A percentile compares a stretch with the other conserved stretches of the same genome.
phyloP scores from a whole-genome alignment of 768 basidiomycete species.

The Cystobasidium tubakii region DNA sequence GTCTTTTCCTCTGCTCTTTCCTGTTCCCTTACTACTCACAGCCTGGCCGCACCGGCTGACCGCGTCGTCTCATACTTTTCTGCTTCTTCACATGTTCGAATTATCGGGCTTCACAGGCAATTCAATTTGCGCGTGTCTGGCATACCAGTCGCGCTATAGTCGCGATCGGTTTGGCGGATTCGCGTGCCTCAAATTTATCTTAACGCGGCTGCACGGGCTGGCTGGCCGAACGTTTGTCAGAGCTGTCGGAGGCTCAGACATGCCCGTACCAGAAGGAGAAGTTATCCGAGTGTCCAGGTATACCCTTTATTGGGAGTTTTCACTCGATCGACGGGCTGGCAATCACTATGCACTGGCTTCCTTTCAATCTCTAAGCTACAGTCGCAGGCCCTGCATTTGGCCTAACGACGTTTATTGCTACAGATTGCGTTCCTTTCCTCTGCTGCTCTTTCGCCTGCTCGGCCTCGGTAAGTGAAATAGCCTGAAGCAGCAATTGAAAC shows the following conservation, averaged over 20 bases:
- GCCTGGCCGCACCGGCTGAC: background rate
- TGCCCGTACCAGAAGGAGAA: no score
- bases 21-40: background rate
- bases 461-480: background rate
- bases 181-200: background rate
- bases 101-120: background rate
- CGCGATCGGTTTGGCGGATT: background rate
- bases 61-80: background rate
- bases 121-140: background rate
- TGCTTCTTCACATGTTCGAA: background rate
- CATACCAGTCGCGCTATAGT: background rate
- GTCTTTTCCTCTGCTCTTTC: background rate
- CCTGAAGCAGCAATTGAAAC: slow-evolving; percentile 17
- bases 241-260: no score
- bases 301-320: no score
- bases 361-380: background rate
- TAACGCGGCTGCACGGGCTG: background rate
- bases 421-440: background rate
- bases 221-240: no score
- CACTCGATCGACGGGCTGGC: no score
- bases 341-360: no score
- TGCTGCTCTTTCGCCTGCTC: background rate
- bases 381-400: background rate
- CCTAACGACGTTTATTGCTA: slow-evolving; percentile 27
- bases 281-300: no score